These are phyloP conservation scores for Scedosporium minutisporum DNA, from an alignment of 2,329 filamentous ascomycete genomes.

Conservation along the genomic window DNA sequence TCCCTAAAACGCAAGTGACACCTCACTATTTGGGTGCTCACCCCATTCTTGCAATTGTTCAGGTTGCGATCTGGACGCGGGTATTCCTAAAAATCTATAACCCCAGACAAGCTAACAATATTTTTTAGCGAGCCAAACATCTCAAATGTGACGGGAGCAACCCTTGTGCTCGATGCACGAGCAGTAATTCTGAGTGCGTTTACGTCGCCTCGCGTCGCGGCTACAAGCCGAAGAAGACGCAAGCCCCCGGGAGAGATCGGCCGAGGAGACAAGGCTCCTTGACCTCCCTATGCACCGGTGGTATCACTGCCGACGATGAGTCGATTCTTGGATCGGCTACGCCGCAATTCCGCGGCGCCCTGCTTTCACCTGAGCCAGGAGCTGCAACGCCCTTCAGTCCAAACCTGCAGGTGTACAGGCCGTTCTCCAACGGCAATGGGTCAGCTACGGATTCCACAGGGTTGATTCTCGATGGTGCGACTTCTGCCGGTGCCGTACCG, in stretches of 20 bases:
- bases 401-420: conserved; percentile 32
- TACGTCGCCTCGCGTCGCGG: conserved; percentile 68
- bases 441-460: conserved; percentile 19
- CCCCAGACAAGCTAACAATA: neutral
- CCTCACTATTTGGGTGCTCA: neutral
- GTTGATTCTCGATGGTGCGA: conserved; percentile 6
- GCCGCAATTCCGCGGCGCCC: conserved; percentile 10
- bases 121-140: conserved; percentile 49
- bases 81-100: neutral
- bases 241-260: conserved; percentile 48
- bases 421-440: conserved; percentile 9
- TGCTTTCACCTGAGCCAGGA: neutral
- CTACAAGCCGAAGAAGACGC: conserved; percentile 34
- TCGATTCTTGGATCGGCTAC: conserved; percentile 22
- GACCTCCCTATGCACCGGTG: neutral
- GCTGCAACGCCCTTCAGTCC: conserved; percentile 13
- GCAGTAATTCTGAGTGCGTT: conserved; percentile 50
- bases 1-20: neutral
- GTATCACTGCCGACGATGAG: neutral
- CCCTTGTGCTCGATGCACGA: conserved; percentile 59
- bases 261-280: neutral
- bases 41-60: neutral
- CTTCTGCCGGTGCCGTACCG: conserved; percentile 10
- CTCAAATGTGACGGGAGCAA: conserved; percentile 65
- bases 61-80: neutral